Evolutionary conservation across 768 basidiomycete species (phyloP).

Genomic region (Suillus bovinus): DNA sequence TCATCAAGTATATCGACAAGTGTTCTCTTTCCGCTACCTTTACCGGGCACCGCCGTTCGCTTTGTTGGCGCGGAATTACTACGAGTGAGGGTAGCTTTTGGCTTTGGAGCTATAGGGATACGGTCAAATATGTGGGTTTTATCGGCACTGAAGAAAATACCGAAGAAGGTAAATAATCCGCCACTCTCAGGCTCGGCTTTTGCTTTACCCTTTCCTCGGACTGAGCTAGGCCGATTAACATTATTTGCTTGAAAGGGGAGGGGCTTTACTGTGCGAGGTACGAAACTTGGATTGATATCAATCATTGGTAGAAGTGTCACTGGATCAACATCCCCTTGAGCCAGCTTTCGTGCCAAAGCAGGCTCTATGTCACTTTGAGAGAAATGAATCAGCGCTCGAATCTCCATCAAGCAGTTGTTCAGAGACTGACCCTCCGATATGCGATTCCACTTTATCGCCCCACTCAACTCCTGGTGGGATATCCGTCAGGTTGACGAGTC

Average conservation of each 20-base stretch:
- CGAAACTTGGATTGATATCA: constrained; percentile 74
- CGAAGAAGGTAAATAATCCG: constrained; percentile 63
- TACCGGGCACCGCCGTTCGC: constrained; percentile 39
- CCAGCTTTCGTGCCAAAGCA: constrained; percentile 62
- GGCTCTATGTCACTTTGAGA: constrained; percentile 60
- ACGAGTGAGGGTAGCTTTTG: constrained; percentile 25
- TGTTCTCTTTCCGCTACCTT: constrained; percentile 75
- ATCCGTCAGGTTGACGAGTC: constrained; percentile 70
- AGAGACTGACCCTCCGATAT: constrained; percentile 63
- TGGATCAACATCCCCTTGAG: constrained; percentile 71
- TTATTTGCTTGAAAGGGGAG: constrained; percentile 34
- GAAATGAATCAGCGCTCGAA: constrained; percentile 7
- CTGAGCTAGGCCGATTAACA: constrained; percentile 25
- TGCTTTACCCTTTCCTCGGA: constrained; percentile 52
- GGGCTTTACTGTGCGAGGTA: constrained; percentile 53
- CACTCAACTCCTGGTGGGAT: constrained; percentile 52
- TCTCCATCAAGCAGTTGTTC: background rate
- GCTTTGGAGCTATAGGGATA: constrained; percentile 29
- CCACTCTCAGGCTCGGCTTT: constrained; percentile 22
- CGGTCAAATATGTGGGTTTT: constrained; percentile 28
- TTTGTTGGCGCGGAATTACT: constrained; percentile 31
- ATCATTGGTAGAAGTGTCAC: constrained; percentile 64
- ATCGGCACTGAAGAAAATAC: constrained; percentile 47
- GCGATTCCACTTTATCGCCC: constrained; percentile 63
- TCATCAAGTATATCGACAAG: constrained; percentile 70